Conservation (phyloP, 192 early-diverging fungal genomes). For the Globomyces pollinis-pini region DNA sequence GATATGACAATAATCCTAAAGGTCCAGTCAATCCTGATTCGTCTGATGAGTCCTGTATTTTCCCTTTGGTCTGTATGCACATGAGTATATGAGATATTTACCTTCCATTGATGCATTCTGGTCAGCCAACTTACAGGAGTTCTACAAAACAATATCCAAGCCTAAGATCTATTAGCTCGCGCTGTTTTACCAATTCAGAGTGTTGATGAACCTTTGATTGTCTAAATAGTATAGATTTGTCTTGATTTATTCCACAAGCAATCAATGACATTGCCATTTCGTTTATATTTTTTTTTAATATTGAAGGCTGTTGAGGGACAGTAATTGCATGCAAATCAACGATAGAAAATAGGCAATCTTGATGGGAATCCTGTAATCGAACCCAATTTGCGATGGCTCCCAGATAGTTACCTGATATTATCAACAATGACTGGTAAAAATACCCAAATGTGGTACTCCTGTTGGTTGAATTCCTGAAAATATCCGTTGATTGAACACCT, state of each 20-base stretch:
- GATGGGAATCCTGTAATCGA: conserved; percentile 35
- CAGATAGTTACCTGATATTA: conserved; percentile 91
- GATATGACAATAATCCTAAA: conserved; percentile 82
- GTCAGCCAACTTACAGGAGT: conserved; percentile 64
- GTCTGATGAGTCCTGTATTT: conserved; percentile 11
- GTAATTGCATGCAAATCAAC: conserved; percentile 92
- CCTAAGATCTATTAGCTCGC: too few relatives aligned
- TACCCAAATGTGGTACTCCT: conserved; percentile 85
- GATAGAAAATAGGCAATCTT: conserved; percentile 31
- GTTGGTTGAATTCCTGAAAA: conserved; percentile 94
- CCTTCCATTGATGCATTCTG: conserved; percentile 97
- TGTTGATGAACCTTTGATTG: conserved; percentile 66
- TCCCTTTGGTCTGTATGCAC: not conserved
- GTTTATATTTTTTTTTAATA: conserved; percentile 51
- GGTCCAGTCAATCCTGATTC: conserved; percentile 23
- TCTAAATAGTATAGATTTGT: conserved; percentile 66
- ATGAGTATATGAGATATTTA: conserved; percentile 19
- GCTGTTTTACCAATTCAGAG: conserved; percentile 67
- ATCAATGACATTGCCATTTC: conserved; percentile 73
- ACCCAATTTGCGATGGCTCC: conserved; percentile 87
- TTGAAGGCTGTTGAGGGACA: conserved; percentile 56
- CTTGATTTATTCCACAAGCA: conserved; percentile 77
- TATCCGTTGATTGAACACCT: too few relatives aligned
- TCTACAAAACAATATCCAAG: conserved; percentile 80
- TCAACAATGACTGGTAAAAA: too few relatives aligned